Evolutionary conservation across 2,329 filamentous ascomycete genomes (phyloP).

Genomic region (Arthrobotrys entomopaga): DNA sequence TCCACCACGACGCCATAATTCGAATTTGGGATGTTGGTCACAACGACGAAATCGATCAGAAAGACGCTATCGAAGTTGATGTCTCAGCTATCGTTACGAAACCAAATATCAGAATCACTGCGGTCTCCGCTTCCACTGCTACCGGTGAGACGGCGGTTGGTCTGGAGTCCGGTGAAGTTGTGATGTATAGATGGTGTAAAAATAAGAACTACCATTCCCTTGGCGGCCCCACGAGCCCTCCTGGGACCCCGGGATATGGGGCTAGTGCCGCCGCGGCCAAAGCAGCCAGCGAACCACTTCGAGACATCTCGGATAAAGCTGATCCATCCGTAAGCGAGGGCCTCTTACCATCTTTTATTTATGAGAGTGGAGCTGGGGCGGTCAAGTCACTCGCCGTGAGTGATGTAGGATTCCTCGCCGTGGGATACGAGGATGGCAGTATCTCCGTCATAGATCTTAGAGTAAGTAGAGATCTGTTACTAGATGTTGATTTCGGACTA

Average conservation of each 20-base stretch:
- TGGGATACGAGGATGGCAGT: slow-evolving; percentile 83
- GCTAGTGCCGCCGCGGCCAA: background rate
- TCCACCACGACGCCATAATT: slow-evolving; percentile 91
- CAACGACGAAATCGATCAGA: slow-evolving; percentile 92
- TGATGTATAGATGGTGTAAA: slow-evolving; percentile 84
- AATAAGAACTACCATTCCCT: slow-evolving; percentile 70
- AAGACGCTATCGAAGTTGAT: slow-evolving; percentile 82
- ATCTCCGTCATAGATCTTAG: slow-evolving; percentile 86
- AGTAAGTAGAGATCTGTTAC: slow-evolving; percentile 41
- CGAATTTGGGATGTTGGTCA: slow-evolving; percentile 92
- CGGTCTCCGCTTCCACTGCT: slow-evolving; percentile 63
- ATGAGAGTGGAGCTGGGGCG: slow-evolving; percentile 83
- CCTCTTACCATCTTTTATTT: slow-evolving; percentile 79
- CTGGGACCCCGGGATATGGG: background rate
- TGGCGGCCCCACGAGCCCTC: slow-evolving; percentile 3
- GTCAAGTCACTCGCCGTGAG: slow-evolving; percentile 83
- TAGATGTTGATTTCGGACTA: slow-evolving; percentile 12
- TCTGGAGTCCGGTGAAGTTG: slow-evolving; percentile 81
- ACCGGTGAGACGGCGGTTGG: slow-evolving; percentile 89
- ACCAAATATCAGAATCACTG: slow-evolving; percentile 76
- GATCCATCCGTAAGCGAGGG: slow-evolving; percentile 77
- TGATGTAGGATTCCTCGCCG: slow-evolving; percentile 91
- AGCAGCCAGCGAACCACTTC: slow-evolving; percentile 21
- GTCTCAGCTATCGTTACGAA: slow-evolving; percentile 82
- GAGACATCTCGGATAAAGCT: slow-evolving; percentile 56